Conservation (phyloP, 148 eudicot species). For the Fagopyrum homotropicum region DNA sequence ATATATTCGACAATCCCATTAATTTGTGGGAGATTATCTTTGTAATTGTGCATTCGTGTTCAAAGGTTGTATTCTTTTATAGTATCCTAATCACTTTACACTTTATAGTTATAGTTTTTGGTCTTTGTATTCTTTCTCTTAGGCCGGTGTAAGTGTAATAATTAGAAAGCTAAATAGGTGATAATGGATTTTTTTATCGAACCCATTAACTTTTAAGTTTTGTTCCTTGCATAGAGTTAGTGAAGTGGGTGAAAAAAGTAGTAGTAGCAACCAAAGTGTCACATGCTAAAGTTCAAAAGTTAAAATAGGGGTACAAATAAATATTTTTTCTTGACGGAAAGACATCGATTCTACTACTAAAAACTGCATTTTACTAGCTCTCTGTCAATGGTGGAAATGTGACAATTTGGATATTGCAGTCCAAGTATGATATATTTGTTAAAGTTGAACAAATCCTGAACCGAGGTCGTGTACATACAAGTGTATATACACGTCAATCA, state of each 20-base stretch:
- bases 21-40: too few relatives aligned
- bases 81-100: too few relatives aligned
- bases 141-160: not conserved
- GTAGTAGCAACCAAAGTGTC: slow-evolving; percentile 3
- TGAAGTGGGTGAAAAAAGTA: slow-evolving; percentile 6
- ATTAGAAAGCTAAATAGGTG: not conserved
- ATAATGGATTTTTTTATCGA: not conserved
- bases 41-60: too few relatives aligned
- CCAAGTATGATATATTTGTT: too few relatives aligned
- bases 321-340: slow-evolving; percentile 1
- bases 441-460: too few relatives aligned
- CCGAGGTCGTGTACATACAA: too few relatives aligned
- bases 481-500: too few relatives aligned
- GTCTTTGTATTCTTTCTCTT: not conserved
- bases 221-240: not conserved
- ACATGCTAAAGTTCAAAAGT: slow-evolving; percentile 5
- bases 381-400: not conserved
- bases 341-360: not conserved
- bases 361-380: not conserved
- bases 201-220: not conserved
- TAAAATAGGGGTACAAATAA: slow-evolving; percentile 8
- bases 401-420: too few relatives aligned
- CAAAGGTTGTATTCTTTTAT: too few relatives aligned
- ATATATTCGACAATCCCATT: too few relatives aligned
- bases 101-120: too few relatives aligned